These are phyloP conservation scores for Magnolia changhungtana DNA, from an alignment of 164 flowering plant species.

Conservation along the genomic window DNA sequence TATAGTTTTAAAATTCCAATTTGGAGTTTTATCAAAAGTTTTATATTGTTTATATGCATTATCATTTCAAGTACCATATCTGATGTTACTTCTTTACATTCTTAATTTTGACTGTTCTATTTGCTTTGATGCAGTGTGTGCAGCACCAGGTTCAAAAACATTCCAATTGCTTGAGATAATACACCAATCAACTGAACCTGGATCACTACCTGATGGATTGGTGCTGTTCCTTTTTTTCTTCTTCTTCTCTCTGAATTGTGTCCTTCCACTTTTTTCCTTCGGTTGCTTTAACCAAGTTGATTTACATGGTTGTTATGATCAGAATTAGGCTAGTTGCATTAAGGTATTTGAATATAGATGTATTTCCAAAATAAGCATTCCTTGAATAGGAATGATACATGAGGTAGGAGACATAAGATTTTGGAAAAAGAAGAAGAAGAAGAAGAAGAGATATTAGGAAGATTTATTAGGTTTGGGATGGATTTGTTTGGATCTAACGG, in stretches of 20 bases:
- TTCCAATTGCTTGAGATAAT: conserved; percentile 95
- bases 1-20: too few relatives aligned
- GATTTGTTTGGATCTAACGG: background rate
- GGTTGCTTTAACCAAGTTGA: background rate
- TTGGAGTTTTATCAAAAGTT: too few relatives aligned
- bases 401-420: too few relatives aligned
- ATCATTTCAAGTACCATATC: too few relatives aligned
- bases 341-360: too few relatives aligned
- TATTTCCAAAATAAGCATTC: background rate
- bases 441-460: too few relatives aligned
- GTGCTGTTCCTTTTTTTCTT: conserved; percentile 29
- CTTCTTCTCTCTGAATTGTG: background rate
- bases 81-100: too few relatives aligned
- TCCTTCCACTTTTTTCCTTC: background rate
- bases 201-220: conserved; percentile 83
- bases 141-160: conserved; percentile 99
- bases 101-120: conserved; percentile 5
- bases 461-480: background rate
- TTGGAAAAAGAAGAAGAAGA: too few relatives aligned
- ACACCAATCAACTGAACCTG: conserved; percentile 58
- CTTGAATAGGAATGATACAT: too few relatives aligned
- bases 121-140: conserved; percentile 79
- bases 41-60: too few relatives aligned
- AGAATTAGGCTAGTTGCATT: background rate
- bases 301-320: background rate